Evolutionary conservation across 306 rosid species (phyloP).

Genomic region (Acacia confusa): DNA sequence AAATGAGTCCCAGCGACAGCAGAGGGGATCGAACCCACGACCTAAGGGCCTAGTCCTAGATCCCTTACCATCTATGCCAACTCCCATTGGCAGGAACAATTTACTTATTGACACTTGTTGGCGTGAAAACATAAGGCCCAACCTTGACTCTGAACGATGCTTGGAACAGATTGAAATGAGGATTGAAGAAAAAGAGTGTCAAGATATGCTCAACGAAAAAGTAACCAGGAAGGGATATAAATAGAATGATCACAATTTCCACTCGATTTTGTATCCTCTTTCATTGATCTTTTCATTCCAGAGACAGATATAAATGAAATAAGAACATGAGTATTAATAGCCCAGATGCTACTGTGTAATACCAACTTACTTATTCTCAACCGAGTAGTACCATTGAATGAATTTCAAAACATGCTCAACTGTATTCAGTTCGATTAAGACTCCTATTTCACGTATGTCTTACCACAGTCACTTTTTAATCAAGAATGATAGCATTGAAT

Average conservation of each 20-base stretch:
- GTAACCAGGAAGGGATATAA: neutral
- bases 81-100: no score
- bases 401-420: neutral
- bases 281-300: neutral
- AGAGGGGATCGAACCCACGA: no score
- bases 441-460: neutral
- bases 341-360: neutral
- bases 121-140: neutral
- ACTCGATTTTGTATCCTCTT: neutral
- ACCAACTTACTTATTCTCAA: constrained; percentile 9
- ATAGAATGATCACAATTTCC: neutral
- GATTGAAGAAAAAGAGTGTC: constrained; percentile 3
- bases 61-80: no score
- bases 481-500: neutral
- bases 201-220: neutral
- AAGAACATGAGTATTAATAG: neutral
- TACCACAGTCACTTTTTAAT: neutral
- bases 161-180: neutral
- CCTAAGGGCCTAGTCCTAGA: no score
- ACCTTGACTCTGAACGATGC: neutral
- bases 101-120: neutral
- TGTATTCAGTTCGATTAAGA: neutral
- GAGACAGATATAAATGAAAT: neutral
- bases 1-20: no score
- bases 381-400: neutral